These are phyloP conservation scores for Termitomyces sp. DNA, from an alignment of 1,284 basidiomycete genomes.

Conservation along the genomic window DNA sequence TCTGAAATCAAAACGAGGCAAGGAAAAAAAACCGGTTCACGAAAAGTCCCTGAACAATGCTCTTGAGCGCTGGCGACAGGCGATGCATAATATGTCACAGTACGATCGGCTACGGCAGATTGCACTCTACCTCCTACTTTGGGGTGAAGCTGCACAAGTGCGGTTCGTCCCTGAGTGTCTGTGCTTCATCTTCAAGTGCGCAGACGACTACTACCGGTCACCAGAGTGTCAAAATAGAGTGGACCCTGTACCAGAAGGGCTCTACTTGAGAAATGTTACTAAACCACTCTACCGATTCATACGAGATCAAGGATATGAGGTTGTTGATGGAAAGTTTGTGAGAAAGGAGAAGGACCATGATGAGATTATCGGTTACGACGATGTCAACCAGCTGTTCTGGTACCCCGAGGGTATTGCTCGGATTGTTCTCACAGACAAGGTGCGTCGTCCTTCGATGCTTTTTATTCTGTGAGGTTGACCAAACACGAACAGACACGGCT, in stretches of 20 bases:
- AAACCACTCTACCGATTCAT: slow-evolving; percentile 98
- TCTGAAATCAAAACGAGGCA: slow-evolving; percentile 56
- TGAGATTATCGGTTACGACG: slow-evolving; percentile 96
- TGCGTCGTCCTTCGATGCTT: slow-evolving; percentile 25
- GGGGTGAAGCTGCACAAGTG: slow-evolving; percentile 98
- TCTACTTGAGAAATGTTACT: slow-evolving; percentile 88
- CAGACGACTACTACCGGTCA: slow-evolving; percentile 98
- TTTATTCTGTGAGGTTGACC: slow-evolving; percentile 1
- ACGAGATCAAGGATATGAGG: slow-evolving; percentile 97
- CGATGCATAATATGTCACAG: slow-evolving; percentile 98
- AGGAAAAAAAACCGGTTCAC: slow-evolving; percentile 45
- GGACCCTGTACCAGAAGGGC: slow-evolving; percentile 92
- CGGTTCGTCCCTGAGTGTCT: slow-evolving; percentile 97
- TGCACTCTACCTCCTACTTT: slow-evolving; percentile 92
- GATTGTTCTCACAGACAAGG: slow-evolving; percentile 87
- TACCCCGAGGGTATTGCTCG: slow-evolving; percentile 98
- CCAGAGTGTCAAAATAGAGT: slow-evolving; percentile 96
- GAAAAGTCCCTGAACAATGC: slow-evolving; percentile 89
- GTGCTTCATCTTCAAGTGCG: slow-evolving; percentile 99
- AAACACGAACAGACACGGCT: slow-evolving; percentile 62
- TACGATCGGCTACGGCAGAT: slow-evolving; percentile 97
- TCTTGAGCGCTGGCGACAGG: slow-evolving; percentile 90
- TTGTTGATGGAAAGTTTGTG: slow-evolving; percentile 93
- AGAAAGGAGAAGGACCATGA: slow-evolving; percentile 91
- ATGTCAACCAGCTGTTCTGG: slow-evolving; percentile 99